Base-by-base conservation (phyloP, 768 basidiomycete species). In the Boletellus ananas region DNA sequence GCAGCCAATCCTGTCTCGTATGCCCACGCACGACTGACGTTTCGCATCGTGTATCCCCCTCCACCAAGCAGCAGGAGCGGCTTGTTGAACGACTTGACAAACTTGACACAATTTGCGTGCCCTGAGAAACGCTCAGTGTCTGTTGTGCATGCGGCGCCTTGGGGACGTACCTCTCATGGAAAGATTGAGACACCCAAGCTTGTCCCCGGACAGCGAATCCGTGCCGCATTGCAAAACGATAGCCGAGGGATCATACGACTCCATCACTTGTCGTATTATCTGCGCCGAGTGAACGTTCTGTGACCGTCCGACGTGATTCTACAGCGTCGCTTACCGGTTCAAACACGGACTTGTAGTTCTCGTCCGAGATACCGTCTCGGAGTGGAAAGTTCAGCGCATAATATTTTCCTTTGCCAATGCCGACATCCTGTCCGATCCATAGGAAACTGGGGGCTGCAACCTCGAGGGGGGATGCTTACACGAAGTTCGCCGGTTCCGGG, bases 1-100 rank as follows among this genome's bases (percentile, higher is more conserved):
- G 95, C 94, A n/a, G 96, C 96, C 37, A 99, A 71, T 20, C 96
- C 96, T 3, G 96, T 99, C 71, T 99, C 96, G 61, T 83, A 99
- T 18, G 96, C 95, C 96, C 96, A 99, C 12, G 90, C 86, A 37
- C 96, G 81, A 55, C 92, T 94, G 52, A 97, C 95, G 55, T 95
- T 95, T 38, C 94, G 87, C 83, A 99, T 95, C 4, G 96, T 99
- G 69, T 99, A 99, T 0, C 96, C 96, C 10, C 96, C 96, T 23
- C 96, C 96, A 13, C 96, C 96, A 21, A 99, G 82, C 17, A 99
- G 76, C 11, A 99, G 73, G n/a, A 98, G 69, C 2, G 96, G 96
- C 43, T 91, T 87, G 64, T 90, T 87, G 71, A 98, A 96, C 1
- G 90, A 92, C 67, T 98, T 96, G 46, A 99, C 90, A 66, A 95